Conservation (phyloP, 371 early-diverging fungal genomes). For the Funneliformis caledonium region DNA sequence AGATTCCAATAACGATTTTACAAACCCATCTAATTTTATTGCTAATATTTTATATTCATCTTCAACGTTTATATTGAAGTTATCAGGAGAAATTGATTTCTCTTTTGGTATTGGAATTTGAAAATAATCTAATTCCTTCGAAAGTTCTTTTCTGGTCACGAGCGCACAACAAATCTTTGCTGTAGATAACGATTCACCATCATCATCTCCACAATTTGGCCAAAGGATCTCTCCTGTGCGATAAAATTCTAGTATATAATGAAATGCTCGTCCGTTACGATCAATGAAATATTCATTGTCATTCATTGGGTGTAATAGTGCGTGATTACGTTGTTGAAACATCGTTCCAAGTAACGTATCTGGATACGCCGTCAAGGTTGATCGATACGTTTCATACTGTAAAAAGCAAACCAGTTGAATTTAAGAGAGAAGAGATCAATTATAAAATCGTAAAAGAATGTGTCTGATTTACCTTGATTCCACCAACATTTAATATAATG, state of each 20-base stretch:
- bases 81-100: neutral
- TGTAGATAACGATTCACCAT: neutral
- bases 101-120: conserved; percentile 1
- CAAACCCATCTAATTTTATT: conserved; percentile 1
- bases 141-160: conserved; percentile 20
- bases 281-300: conserved; percentile 36
- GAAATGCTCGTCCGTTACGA: conserved; percentile 22
- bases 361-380: conserved; percentile 19
- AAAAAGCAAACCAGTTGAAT: neutral
- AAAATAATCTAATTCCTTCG: conserved; percentile 32
- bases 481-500: conserved; percentile 37
- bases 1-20: neutral
- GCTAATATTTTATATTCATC: neutral
- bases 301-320: conserved; percentile 20
- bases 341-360: conserved; percentile 17
- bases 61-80: neutral
- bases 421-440: neutral
- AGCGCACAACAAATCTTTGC: too few relatives aligned
- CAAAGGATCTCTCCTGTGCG: conserved; percentile 13
- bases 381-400: conserved; percentile 24
- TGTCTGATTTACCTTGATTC: conserved; percentile 22
- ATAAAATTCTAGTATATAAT: conserved; percentile 29
- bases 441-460: neutral
- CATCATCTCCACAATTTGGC: neutral
- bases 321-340: conserved; percentile 22